A percentile compares a stretch with the other conserved stretches of the same genome.
phyloP scores from a whole-genome alignment of 495 filamentous ascomycete species.

The Tuber melanosporum region DNA sequence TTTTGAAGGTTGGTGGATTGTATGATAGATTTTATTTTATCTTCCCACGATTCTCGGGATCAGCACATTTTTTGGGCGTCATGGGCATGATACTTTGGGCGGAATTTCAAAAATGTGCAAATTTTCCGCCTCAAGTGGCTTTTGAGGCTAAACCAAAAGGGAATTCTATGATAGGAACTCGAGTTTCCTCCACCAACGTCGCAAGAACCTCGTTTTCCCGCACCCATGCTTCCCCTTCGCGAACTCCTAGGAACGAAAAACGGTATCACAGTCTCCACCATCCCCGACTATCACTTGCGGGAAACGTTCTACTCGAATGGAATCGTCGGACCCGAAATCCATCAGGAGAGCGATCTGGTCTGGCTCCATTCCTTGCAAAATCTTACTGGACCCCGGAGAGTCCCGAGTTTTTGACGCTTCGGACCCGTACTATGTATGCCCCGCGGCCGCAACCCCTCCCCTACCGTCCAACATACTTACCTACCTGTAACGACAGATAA shows the following conservation, averaged over 20 bases:
- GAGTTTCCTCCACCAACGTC: background rate
- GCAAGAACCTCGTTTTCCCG: background rate
- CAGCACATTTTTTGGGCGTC: background rate
- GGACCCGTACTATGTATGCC: constrained; percentile 39
- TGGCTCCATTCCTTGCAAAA: constrained; percentile 39
- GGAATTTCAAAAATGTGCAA: background rate
- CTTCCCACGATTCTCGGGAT: background rate
- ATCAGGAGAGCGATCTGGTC: constrained; percentile 38
- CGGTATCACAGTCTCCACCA: background rate
- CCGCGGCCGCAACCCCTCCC: constrained; percentile 1
- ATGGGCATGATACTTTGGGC: background rate
- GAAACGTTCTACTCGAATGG: constrained; percentile 10
- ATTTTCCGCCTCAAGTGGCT: background rate
- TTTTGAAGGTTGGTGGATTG: background rate
- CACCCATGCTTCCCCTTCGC: background rate
- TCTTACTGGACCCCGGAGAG: constrained; percentile 40
- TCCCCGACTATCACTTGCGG: background rate
- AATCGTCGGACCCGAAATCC: constrained; percentile 28
- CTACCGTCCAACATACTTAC: background rate
- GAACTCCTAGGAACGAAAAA: background rate
- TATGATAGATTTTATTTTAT: background rate
- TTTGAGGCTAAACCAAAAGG: background rate
- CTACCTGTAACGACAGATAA: constrained; percentile 43
- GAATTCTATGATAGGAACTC: background rate
- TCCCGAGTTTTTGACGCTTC: constrained; percentile 35